A percentile compares a stretch with the other conserved stretches of the same genome.
Conservation (phyloP, 2,329 filamentous ascomycete genomes). For the Pseudohalonectria lignicola region DNA sequence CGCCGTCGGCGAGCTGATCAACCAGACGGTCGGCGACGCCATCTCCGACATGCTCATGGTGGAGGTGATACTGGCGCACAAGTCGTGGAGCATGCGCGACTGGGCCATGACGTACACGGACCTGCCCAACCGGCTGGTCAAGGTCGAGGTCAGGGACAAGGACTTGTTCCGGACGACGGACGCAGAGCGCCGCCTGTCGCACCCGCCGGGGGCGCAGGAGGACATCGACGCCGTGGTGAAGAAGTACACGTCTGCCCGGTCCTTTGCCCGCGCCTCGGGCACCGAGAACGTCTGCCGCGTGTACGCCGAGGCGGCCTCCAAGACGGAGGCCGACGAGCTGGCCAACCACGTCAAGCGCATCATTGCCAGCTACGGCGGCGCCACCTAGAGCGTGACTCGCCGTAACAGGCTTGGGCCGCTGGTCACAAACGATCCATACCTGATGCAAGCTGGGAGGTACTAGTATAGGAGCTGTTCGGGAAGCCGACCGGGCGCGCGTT, state of each 20-base stretch:
- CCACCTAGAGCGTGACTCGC: neutral
- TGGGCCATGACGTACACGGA: slow-evolving; percentile 92
- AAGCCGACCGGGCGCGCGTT: too few species aligned
- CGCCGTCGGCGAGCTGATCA: slow-evolving; percentile 83
- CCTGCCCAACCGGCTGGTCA: slow-evolving; percentile 88
- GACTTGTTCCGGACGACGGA: slow-evolving; percentile 86
- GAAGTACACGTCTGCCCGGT: slow-evolving; percentile 82
- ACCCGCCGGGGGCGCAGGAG: slow-evolving; percentile 67
- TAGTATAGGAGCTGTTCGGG: too few species aligned
- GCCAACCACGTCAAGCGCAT: slow-evolving; percentile 72
- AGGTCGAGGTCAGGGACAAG: slow-evolving; percentile 81
- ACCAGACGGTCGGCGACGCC: slow-evolving; percentile 95
- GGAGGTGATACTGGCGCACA: slow-evolving; percentile 92
- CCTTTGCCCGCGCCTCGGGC: slow-evolving; percentile 85
- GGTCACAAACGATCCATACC: too few species aligned
- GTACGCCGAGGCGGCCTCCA: slow-evolving; percentile 86
- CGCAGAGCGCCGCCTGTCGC: slow-evolving; percentile 78
- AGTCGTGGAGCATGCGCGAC: slow-evolving; percentile 78
- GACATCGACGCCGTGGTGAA: slow-evolving; percentile 80
- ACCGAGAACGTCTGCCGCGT: slow-evolving; percentile 95
- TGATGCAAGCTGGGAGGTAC: too few species aligned
- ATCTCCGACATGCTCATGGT: slow-evolving; percentile 93
- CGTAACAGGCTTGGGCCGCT: too few species aligned
- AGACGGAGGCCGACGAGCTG: slow-evolving; percentile 82
- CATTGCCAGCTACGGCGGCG: slow-evolving; percentile 47